phyloP scores from a whole-genome alignment of 2,329 filamentous ascomycete genomes.

The Fusarium sp. region DNA sequence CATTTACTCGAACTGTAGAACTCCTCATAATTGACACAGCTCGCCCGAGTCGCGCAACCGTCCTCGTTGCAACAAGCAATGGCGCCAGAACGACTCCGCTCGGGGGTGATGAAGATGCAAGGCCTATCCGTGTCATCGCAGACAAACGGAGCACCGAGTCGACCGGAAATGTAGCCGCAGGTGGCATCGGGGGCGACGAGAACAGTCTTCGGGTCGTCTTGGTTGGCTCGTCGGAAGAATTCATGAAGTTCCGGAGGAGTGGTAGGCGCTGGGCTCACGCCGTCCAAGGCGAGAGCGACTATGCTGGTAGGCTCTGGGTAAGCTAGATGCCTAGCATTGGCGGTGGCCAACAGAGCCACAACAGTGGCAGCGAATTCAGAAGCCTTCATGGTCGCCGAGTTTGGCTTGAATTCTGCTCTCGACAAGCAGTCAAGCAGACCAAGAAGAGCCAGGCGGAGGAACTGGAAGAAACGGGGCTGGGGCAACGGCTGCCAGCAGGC shows the following conservation, averaged over 20 bases:
- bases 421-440: background rate
- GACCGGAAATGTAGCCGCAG: constrained; percentile 61
- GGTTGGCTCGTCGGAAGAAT: constrained; percentile 46
- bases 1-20: constrained; percentile 53
- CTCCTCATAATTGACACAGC: constrained; percentile 54
- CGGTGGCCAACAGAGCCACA: constrained; percentile 47
- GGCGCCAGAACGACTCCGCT: constrained; percentile 46
- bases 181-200: constrained; percentile 63
- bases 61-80: constrained; percentile 57
- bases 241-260: constrained; percentile 51
- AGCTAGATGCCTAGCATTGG: constrained; percentile 45
- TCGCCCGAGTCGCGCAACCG: constrained; percentile 50
- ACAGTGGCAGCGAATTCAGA: constrained; percentile 30
- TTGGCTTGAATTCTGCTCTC: background rate
- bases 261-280: constrained; percentile 57
- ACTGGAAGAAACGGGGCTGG: background rate
- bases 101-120: constrained; percentile 56
- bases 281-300: constrained; percentile 49
- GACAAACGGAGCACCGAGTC: constrained; percentile 53
- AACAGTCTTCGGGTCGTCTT: constrained; percentile 46
- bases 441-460: background rate
- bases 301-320: constrained; percentile 51
- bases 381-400: constrained; percentile 36
- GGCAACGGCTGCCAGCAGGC: background rate
- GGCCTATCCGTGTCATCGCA: constrained; percentile 49